Conservation (phyloP, 2,329 filamentous ascomycete species). For the Orbilia javanica region DNA sequence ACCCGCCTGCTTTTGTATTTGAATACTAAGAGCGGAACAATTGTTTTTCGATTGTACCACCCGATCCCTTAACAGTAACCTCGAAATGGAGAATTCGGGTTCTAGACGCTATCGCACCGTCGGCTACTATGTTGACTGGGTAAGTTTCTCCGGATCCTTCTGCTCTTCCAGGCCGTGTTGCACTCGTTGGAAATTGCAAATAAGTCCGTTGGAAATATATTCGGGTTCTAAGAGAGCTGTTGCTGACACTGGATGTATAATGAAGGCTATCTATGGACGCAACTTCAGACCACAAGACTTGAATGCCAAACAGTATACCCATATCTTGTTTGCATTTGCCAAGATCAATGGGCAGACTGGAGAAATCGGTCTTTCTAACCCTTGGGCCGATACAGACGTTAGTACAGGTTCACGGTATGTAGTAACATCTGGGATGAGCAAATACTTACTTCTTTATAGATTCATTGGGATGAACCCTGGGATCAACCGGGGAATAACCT, state of each 20-base stretch:
- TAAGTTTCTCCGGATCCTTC: slow-evolving; percentile 9
- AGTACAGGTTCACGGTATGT: not conserved
- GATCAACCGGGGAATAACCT: slow-evolving; percentile 69
- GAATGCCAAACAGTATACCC: slow-evolving; percentile 83
- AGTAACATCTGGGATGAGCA: not conserved
- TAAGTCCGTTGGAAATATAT: not conserved
- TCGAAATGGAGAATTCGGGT: not conserved
- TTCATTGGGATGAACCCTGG: slow-evolving; percentile 49
- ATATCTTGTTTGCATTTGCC: slow-evolving; percentile 77
- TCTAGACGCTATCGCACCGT: slow-evolving; percentile 28
- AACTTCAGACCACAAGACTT: slow-evolving; percentile 87
- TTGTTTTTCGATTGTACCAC: not conserved
- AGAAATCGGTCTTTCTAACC: slow-evolving; percentile 35
- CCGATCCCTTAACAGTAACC: not conserved
- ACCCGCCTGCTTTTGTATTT: not conserved
- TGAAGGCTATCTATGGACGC: slow-evolving; percentile 82
- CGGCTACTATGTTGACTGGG: slow-evolving; percentile 53
- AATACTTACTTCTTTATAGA: slow-evolving; percentile 17
- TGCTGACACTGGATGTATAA: slow-evolving; percentile 11
- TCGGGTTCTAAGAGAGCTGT: not conserved
- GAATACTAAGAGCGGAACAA: not conserved
- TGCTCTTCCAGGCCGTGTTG: not conserved
- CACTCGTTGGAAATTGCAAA: not conserved
- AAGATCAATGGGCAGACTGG: slow-evolving; percentile 46
- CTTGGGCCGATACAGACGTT: slow-evolving; percentile 54